Evolutionary conservation across 352 stramenopile genomes (phyloP), one percentile per base, ranked within the genome.

Genomic region (Globisporangium recalcitrans): DNA sequence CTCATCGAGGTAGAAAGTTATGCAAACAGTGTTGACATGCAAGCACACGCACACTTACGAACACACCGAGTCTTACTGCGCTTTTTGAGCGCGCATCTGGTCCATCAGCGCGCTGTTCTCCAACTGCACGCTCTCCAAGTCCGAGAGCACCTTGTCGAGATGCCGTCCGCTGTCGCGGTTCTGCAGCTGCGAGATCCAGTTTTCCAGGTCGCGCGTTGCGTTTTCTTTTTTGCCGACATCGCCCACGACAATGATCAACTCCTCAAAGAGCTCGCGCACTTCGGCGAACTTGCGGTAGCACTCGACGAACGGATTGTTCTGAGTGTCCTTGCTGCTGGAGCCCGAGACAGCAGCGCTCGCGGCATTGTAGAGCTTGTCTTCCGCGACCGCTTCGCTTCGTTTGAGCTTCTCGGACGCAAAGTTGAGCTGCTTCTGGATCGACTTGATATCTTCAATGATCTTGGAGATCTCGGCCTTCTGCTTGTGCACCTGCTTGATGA

Each of bases 401-500:
- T 94, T 91, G 48, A 96, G 80, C 61, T 82, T 95, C 62, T 91
- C 83, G 1, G 76, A 79, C 7, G 78, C 75, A 8, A 70, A 59
- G 63, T 97, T 95, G 36, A 95, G 69, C 36, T 94, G 76, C 54
- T 91, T 93, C 60, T 94, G 85, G 34, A 94, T 71, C 1, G 59
- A 58, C 26, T 75, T 88, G 46, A 94, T 93, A 48, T 94, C 85
- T 10, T 82, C 68, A 26, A 94, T 75, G 62, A 94, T 88, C 60
- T 91, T 93, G 13, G 70, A 55, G 24, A 96, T 96, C 42, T 95
- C 87, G 32, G 82, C 70, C 55, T 95, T 97, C 57, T 97, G 87
- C 70, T 96, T 95, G 64, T 91, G 78, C 27, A 95, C 85, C 40
- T 91, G 80, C 63, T 92, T 91, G 73, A 93, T 97, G 63, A 97